These are phyloP conservation scores for Pseudonitzschia multiseries DNA, from an alignment of 108 stramenopile genomes.

Conservation along the genomic window DNA sequence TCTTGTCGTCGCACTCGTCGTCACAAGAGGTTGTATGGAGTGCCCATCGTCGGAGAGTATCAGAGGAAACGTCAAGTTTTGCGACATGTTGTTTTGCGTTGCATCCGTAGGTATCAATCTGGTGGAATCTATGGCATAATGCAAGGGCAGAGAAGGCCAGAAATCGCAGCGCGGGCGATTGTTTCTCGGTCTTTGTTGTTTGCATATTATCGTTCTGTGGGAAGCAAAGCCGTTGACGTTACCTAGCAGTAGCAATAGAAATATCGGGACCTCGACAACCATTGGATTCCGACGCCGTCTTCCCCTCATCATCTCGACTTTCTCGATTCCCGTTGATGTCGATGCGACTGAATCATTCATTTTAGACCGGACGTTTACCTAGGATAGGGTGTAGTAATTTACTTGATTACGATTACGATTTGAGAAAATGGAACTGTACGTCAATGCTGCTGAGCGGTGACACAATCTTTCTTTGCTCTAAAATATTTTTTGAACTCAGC, in stretches of 20 bases:
- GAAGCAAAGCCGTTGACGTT: not conserved
- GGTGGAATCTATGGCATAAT: not conserved
- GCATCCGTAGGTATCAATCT: not conserved
- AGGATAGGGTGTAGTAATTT: not conserved
- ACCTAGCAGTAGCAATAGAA: not conserved
- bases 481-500: not conserved
- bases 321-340: not conserved
- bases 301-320: not conserved
- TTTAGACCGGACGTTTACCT: not conserved
- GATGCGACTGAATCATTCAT: not conserved
- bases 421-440: not conserved
- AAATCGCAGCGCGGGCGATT: not conserved
- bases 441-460: not conserved
- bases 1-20: not conserved
- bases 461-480: not conserved
- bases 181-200: not conserved
- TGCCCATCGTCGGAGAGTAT: not conserved
- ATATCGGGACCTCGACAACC: not conserved
- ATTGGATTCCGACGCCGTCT: not conserved
- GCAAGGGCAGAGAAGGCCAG: not conserved
- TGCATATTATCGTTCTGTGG: not conserved
- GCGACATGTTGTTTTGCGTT: not conserved
- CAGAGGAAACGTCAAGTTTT: slow-evolving; percentile 5
- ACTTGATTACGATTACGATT: not conserved
- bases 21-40: not conserved